Base-by-base conservation (phyloP, 345 rosid species). In the Abelmoschus esculentus region DNA sequence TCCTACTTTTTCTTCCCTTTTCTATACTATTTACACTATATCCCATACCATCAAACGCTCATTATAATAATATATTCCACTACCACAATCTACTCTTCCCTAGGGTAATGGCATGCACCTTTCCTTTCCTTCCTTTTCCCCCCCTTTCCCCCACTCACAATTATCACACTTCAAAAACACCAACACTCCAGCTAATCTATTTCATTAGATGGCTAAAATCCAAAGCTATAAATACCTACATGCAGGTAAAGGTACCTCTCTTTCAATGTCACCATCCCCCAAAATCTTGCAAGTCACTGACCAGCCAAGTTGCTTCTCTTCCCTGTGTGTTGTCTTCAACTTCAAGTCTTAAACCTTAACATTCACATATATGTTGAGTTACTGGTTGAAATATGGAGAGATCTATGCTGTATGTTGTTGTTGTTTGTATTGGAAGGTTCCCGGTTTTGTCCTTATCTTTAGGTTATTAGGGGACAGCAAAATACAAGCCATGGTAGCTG, bases 11-110 rank as follows among this genome's bases (percentile, higher is more conserved):
- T 72, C 72, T 50, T 14, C 10, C 7, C 6, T 75, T 73, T 61
- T 72, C 67, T 68, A 61, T 66, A 71, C 57, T 61, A 68, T 67
- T 31, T 34, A 54, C 59, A 54, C 59, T 54, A 19, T 54, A 72
- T 56, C 71, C 72, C 81, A 72, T 70, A 46, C 72, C 18, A 64
- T 49, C 49, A 38, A 18, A 58, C 58, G 19, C 31, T 53, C 62
- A 63, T 42, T 54, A 19, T 19, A 54, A 18, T 54, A 54, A 3
- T 8, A 54, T 49, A 49, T 14, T 42, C 46, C 46, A 42, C 9
- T 22, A 22, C 26, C 26, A 22, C 26, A 22, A 22, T 22, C 26
- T 22, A 22, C 26, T 1, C 26, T 22, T 42, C 46, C 46, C 46
- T 42, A 42, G 46, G 46, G 46, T 2, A 42, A 42, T 9, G 54